Evolutionary conservation across 2,329 filamentous ascomycete species (phyloP), one percentile per base, ranked within the genome.

Genomic region (Cladosporium sp.): DNA sequence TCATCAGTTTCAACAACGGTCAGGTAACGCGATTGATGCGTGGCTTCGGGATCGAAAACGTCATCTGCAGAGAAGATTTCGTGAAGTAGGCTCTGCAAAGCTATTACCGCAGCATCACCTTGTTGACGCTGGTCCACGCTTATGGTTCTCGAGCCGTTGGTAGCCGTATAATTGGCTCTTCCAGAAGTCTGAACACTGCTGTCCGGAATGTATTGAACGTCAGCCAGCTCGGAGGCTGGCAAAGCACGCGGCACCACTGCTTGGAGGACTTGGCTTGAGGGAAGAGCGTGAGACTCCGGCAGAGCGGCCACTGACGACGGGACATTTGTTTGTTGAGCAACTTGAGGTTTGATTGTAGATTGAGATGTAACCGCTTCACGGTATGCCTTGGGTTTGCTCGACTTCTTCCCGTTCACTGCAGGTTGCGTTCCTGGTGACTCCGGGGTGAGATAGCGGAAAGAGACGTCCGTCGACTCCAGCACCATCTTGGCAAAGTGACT

Each of bases 21-120:
- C 36, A 59, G 17, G 17, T n/a, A 37, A 14, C 39, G 30, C 9
- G 19, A 37, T 19, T 39, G 14, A 34, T 47, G 73, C 20, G 77
- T 78, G 6, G 70, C 83, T 72, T 82, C 85, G 62, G 74, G 80
- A 73, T 80, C 86, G 59, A 80, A 79, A 70, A 85, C 83, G 66
- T 92, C 87, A 69, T 96, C 91, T 5, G 88, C 88, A 63, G 89
- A 83, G 65, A 92, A 91, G 15, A 96, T 81, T 22, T 87, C 84
- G 55, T 85, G 80, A 3, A 95, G 78, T 50, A 92, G 82, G 38
- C 83, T 82, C 58, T 88, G 83, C 12, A 99, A 76, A 57, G 87
- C 85, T 55, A 87, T 78, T 47, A 92, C 80, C 43, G 90, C 88
- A 11, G 84, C 81, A 66, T 96, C 87, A 4, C 88, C 89, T 67